A percentile compares a stretch with the other conserved stretches of the same genome.
Conservation (phyloP, 2,329 filamentous ascomycete genomes). For the Epichloe elymi region DNA sequence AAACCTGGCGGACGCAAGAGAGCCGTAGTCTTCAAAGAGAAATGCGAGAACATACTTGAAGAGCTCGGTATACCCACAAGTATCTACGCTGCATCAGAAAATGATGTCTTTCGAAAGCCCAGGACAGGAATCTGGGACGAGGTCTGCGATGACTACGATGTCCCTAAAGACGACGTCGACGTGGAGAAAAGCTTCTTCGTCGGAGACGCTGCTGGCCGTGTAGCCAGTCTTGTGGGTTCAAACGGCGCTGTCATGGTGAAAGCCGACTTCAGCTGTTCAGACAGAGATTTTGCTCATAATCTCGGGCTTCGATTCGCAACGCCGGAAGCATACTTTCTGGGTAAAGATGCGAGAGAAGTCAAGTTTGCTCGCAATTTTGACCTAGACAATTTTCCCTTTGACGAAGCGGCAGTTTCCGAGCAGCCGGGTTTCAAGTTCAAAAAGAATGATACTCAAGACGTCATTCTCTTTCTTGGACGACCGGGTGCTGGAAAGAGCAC, state of each 20-base stretch:
- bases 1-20: constrained; percentile 50
- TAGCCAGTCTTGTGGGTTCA: constrained; percentile 22
- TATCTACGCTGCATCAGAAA: constrained; percentile 75
- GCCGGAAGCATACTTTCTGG: constrained; percentile 84
- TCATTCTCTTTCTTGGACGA: constrained; percentile 78
- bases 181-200: constrained; percentile 66
- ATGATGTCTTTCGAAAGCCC: constrained; percentile 78
- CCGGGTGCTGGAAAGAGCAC: constrained; percentile 88
- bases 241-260: constrained; percentile 13
- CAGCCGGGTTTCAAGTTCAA: constrained; percentile 30
- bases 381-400: constrained; percentile 41
- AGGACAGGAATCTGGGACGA: constrained; percentile 76
- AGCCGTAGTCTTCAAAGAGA: constrained; percentile 70
- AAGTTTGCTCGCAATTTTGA: constrained; percentile 61
- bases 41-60: constrained; percentile 55
- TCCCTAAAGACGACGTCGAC: constrained; percentile 49
- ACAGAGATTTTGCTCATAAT: constrained; percentile 75
- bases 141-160: constrained; percentile 43
- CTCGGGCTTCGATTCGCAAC: constrained; percentile 69
- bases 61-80: constrained; percentile 63
- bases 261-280: constrained; percentile 54
- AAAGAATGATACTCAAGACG: constrained; percentile 57
- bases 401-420: constrained; percentile 10
- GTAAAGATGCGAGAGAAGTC: constrained; percentile 42
- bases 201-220: constrained; percentile 66